phyloP scores from a whole-genome alignment of 2,329 filamentous ascomycete species.

The Coniochaeta sp. region DNA sequence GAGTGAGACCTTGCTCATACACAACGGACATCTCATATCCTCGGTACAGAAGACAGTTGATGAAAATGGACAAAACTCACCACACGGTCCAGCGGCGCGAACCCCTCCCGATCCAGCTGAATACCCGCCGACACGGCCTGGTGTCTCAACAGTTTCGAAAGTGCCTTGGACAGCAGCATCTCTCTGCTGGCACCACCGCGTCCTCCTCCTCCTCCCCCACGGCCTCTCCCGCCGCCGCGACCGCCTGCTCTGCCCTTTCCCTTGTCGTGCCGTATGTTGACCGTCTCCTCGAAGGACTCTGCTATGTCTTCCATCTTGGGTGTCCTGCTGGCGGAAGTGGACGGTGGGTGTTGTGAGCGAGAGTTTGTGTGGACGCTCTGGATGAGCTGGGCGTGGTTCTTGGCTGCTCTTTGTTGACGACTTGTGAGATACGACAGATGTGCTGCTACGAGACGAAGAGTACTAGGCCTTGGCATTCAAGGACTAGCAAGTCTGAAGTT shows the following conservation, averaged over 20 bases:
- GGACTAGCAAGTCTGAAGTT: no score
- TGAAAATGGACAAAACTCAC: slow-evolving; percentile 33
- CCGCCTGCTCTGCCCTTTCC: slow-evolving; percentile 18
- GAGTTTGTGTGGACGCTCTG: neutral
- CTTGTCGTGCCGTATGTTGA: slow-evolving; percentile 8
- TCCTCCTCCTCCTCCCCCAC: slow-evolving; percentile 23
- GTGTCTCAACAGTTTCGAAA: slow-evolving; percentile 47
- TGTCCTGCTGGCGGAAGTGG: neutral
- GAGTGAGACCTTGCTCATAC: no score
- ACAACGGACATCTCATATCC: no score
- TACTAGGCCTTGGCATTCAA: neutral
- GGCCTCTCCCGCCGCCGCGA: slow-evolving; percentile 8
- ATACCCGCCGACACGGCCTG: slow-evolving; percentile 51
- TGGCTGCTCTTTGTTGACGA: no score
- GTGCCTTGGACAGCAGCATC: slow-evolving; percentile 42
- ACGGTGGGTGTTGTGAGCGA: neutral
- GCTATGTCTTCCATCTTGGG: slow-evolving; percentile 5
- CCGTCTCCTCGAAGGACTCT: slow-evolving; percentile 11
- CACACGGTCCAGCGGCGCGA: slow-evolving; percentile 48
- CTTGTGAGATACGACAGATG: no score
- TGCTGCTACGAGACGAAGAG: no score
- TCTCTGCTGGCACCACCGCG: slow-evolving; percentile 30
- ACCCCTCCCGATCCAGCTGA: slow-evolving; percentile 50
- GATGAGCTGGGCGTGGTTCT: no score
- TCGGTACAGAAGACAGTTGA: slow-evolving; percentile 2